Base-by-base conservation (phyloP, 2,329 filamentous ascomycete genomes). In the Neoarthrinium moseri region DNA sequence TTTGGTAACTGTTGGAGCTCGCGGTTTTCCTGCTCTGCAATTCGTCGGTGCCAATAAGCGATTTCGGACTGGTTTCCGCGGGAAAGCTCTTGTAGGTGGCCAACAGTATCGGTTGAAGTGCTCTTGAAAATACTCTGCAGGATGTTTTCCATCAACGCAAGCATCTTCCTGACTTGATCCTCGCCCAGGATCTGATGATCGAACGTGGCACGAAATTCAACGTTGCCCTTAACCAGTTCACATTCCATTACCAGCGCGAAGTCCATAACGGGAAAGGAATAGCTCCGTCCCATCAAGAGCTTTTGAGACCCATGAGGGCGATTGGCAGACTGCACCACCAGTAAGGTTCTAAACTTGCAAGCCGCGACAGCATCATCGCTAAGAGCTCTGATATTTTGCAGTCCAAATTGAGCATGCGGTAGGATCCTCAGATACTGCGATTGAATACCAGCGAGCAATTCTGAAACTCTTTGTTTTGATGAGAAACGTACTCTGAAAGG, bases 321-420 rank as follows among this genome's bases (percentile, higher is more conserved):
- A 13, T 44, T 30, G 7, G 34, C 34, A 15, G 43, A 45, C 30
- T 45, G 43, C 11, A 46, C 29, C n/a, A 47, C 33, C 12, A 47
- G 30, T 5, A 41, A 32, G 13, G 35, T 46, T 18, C 40, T 34
- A n/a, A 47, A 47, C n/a, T 44, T 43, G 34, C 45, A 47, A 2
- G 45, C 45, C n/a, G 33, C 38, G 8, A 37, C 45, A 6, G 45
- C 34, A 20, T 47, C 45, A 10, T 24, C 23, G 20, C 37, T 38
- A 20, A 47, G 12, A 7, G 21, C 34, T 20, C 46, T 17, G 17
- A 48, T 48, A 13, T 44, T 44, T 18, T 44, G 40, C 7, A 48
- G 41, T 11, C 46, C 46, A 35, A 45, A 41, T 23, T 48, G 46
- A 12, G 26, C 41, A 33, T 37, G 37, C 4, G 40, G 34, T 5